Evolutionary conservation across 2,329 filamentous ascomycete species (phyloP).

Genomic region (Apiospora rasikravindrae): DNA sequence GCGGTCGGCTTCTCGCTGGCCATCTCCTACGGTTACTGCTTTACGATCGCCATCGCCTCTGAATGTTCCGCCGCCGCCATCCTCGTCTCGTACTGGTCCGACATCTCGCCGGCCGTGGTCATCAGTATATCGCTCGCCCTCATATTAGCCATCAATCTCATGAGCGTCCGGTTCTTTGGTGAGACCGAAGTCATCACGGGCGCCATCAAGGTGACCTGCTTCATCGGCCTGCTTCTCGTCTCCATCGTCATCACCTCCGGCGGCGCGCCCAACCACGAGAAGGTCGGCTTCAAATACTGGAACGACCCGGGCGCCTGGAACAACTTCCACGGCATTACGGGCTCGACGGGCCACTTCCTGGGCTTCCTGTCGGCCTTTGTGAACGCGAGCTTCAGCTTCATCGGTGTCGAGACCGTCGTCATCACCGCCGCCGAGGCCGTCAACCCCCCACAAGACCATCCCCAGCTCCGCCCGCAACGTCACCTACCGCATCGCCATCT

Average conservation of each 20-base stretch:
- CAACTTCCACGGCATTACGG: conserved; percentile 43
- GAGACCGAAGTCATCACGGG: conserved; percentile 25
- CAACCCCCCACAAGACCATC: conserved; percentile 44
- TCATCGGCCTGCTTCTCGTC: conserved; percentile 56
- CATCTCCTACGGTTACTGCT: conserved; percentile 44
- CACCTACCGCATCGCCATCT: conserved; percentile 27
- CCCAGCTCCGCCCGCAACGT: conserved; percentile 37
- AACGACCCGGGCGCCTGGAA: conserved; percentile 55
- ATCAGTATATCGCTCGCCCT: conserved; percentile 31
- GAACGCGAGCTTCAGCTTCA: conserved; percentile 37
- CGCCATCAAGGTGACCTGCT: conserved; percentile 35
- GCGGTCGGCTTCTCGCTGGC: conserved; percentile 39
- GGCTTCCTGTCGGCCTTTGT: conserved; percentile 44
- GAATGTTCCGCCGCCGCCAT: conserved; percentile 41
- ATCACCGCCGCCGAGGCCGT: conserved; percentile 45
- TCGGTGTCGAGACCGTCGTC: conserved; percentile 43
- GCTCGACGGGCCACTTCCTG: conserved; percentile 42
- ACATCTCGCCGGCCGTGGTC: conserved; percentile 35
- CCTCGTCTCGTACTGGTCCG: conserved; percentile 28
- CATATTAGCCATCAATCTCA: conserved; percentile 23
- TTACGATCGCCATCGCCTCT: conserved; percentile 39
- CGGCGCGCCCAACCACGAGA: conserved; percentile 54
- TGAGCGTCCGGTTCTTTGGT: conserved; percentile 24
- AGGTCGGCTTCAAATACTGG: conserved; percentile 59
- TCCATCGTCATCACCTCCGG: conserved; percentile 55